Evolutionary conservation across 495 filamentous ascomycete genomes (phyloP), one percentile per base, ranked within the genome.

Genomic region (Terfezia boudieri): DNA sequence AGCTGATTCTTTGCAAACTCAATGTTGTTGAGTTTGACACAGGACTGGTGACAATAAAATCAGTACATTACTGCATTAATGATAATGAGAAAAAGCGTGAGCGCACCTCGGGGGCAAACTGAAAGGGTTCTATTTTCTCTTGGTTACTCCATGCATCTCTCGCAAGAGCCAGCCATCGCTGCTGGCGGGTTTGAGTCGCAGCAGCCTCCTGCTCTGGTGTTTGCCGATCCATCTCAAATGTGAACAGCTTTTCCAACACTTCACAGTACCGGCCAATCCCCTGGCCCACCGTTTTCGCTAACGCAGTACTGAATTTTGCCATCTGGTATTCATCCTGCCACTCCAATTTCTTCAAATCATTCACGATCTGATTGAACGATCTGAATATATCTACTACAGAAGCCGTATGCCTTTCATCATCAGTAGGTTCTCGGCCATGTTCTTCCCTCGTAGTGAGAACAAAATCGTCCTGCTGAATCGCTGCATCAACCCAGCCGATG

Each of bases 11-110:
- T 81, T 23, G 86, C 90, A 70, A 82, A 94, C 68, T 95, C 89
- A 59, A 96, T 76, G 62, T 99, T 94, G 71, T 99, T 99, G 58
- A 99, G 73, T 69, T 99, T 99, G 50, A 96, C 84, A 59, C 96
- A 79, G 36, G 87, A 95, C 87, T 94, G 60, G 43, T 38, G 17
- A 43, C 37, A 50, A 56, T 63, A 58, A 60, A 9, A 41, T 64
- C 57, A 63, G 50, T 37, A 9, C 4, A 48, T 35, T 2, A 41
- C 37, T 32, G 50, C 14, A 37, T 50, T 4, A 36, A 10, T 16
- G 14, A 49, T 22, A 43, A 49, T 36, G 52, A 46, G n/a, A 9
- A 54, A 51, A 38, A 8, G 41, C 3, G 8, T 46, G 12, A 14
- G 66, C 71, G 60, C 69, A 92, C 87, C 81, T 94, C 83, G 3